Conservation (phyloP, 139 green algal genomes). For the Desmodesmus armatus region DNA sequence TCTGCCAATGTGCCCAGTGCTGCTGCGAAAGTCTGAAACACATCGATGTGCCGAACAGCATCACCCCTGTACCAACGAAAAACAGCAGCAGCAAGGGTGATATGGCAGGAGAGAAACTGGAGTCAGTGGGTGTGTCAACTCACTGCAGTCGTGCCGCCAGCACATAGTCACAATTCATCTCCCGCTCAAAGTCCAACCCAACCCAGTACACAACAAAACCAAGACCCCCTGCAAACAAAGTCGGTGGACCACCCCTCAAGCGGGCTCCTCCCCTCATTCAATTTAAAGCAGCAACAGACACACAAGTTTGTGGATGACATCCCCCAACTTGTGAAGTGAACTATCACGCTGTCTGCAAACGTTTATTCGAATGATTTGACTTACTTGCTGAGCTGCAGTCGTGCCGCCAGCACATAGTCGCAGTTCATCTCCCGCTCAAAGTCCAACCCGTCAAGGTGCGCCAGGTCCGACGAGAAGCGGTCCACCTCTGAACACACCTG, state of each 20-base stretch:
- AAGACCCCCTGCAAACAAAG: background rate
- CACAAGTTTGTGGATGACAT: background rate
- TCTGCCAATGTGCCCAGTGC: background rate
- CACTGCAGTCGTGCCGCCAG: conserved; percentile 18
- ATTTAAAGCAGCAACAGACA: no score
- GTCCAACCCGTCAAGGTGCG: conserved; percentile 41
- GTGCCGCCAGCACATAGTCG: conserved; percentile 41
- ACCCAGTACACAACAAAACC: background rate
- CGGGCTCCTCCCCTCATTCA: no score
- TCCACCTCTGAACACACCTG: conserved; percentile 36
- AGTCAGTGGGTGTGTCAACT: no score
- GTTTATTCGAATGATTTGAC: background rate
- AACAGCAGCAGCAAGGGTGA: no score
- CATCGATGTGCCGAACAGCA: background rate
- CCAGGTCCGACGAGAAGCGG: conserved; percentile 13
- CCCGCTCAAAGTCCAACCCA: conserved; percentile 30
- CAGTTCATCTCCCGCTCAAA: conserved; percentile 40
- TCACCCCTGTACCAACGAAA: no score
- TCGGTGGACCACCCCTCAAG: no score
- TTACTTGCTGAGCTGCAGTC: conserved; percentile 39
- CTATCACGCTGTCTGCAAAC: background rate
- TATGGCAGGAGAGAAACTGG: no score
- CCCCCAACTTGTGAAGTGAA: background rate
- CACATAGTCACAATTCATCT: conserved; percentile 43
- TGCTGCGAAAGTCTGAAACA: background rate